phyloP scores from a whole-genome alignment of 2,329 filamentous ascomycete genomes.

The Beauveria varroae region DNA sequence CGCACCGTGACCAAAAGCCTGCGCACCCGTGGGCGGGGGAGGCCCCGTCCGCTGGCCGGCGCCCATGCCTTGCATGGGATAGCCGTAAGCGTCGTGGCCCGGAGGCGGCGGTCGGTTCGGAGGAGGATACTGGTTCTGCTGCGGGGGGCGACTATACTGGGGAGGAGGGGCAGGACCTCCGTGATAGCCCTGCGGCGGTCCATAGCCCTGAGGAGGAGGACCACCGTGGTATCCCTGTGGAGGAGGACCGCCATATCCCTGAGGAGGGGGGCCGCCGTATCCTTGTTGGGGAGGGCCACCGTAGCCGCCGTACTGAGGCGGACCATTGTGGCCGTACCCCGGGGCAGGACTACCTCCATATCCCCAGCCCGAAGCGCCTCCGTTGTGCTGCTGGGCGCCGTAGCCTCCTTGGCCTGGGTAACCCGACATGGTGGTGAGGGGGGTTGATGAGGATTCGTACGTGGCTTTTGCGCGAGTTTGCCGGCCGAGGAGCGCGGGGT shows the following conservation, averaged over 20 bases:
- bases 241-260: slow-evolving; percentile 15
- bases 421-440: slow-evolving; percentile 27
- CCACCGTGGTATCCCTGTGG: slow-evolving; percentile 18
- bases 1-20: slow-evolving; percentile 60
- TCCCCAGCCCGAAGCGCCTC: slow-evolving; percentile 20
- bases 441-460: slow-evolving; percentile 4
- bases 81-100: slow-evolving; percentile 39
- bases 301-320: slow-evolving; percentile 19
- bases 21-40: slow-evolving; percentile 41
- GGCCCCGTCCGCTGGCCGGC: slow-evolving; percentile 23
- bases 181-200: slow-evolving; percentile 14
- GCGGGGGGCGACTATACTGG: slow-evolving; percentile 17
- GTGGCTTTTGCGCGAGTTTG: background rate
- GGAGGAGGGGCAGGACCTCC: slow-evolving; percentile 14
- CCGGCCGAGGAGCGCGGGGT: background rate
- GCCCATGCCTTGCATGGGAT: slow-evolving; percentile 28
- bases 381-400: slow-evolving; percentile 25
- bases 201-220: slow-evolving; percentile 16
- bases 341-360: slow-evolving; percentile 23
- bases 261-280: slow-evolving; percentile 16
- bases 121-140: slow-evolving; percentile 16
- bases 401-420: slow-evolving; percentile 35
- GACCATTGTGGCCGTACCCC: slow-evolving; percentile 19
- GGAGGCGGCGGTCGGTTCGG: slow-evolving; percentile 29
- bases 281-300: slow-evolving; percentile 16